Percentiles rank a stretch among this genome's conserved stretches.
Evolutionary conservation across 192 early-diverging fungal genomes (phyloP).

Genomic region (Backusella tuberculispora): DNA sequence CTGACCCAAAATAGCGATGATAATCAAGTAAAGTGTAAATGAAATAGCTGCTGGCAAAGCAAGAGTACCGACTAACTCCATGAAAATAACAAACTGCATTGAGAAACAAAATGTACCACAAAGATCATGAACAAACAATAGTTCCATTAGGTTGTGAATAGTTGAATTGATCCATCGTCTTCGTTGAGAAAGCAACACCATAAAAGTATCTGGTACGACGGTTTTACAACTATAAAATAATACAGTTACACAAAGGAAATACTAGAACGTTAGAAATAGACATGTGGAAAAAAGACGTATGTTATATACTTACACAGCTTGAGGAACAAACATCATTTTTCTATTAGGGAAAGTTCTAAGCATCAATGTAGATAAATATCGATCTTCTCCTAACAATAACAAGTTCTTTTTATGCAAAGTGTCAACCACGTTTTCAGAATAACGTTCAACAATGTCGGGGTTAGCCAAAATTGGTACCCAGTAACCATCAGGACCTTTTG

Average conservation of each 20-base stretch:
- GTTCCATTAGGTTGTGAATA: slow-evolving; percentile 84
- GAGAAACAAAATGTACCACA: slow-evolving; percentile 93
- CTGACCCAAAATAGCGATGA: slow-evolving; percentile 72
- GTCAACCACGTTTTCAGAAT: slow-evolving; percentile 84
- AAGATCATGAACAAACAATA: slow-evolving; percentile 80
- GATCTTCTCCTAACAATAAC: slow-evolving; percentile 75
- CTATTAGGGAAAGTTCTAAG: slow-evolving; percentile 70
- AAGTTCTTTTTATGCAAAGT: slow-evolving; percentile 80
- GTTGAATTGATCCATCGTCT: slow-evolving; percentile 92
- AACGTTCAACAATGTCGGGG: slow-evolving; percentile 82
- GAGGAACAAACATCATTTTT: slow-evolving; percentile 75
- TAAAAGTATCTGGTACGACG: slow-evolving; percentile 69
- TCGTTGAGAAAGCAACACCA: slow-evolving; percentile 77
- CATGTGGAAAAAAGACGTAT: slow-evolving; percentile 70
- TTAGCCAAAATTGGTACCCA: slow-evolving; percentile 85
- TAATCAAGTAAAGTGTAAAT: slow-evolving; percentile 83
- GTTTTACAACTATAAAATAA: slow-evolving; percentile 59
- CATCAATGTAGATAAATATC: slow-evolving; percentile 78
- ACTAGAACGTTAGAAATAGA: slow-evolving; percentile 69
- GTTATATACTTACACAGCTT: slow-evolving; percentile 68
- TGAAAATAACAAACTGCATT: slow-evolving; percentile 96
- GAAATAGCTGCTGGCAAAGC: slow-evolving; percentile 89
- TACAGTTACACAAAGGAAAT: slow-evolving; percentile 63
- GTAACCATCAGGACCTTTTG: slow-evolving; percentile 72
- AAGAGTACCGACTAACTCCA: slow-evolving; percentile 92